These are phyloP conservation scores for Crithidia thermophila DNA, from an alignment of 208 protist genomes.

Conservation along the genomic window DNA sequence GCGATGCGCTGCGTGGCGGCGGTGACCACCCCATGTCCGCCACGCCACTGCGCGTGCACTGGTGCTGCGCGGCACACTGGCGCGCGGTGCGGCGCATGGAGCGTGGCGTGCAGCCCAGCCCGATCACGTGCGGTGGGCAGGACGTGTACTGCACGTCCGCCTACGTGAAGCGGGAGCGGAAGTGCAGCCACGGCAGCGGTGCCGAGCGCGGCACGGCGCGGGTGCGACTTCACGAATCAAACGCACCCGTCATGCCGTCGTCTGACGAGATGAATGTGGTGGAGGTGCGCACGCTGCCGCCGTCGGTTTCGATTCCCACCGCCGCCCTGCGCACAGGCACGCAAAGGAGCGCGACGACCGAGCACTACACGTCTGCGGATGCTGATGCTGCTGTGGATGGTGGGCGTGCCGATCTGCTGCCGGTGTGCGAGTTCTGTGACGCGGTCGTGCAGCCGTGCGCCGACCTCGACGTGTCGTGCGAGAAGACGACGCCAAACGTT, in stretches of 20 bases:
- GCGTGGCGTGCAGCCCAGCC: conserved; percentile 7
- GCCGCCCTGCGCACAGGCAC: neutral
- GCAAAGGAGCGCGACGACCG: neutral
- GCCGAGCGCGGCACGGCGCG: neutral
- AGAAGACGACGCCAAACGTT: neutral
- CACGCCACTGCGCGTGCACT: conserved; percentile 3
- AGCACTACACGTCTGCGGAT: neutral
- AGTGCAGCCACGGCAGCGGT: neutral
- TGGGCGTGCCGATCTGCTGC: neutral
- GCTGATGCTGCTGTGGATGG: neutral
- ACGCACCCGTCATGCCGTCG: neutral
- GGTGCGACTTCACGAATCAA: neutral
- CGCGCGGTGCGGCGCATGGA: conserved; percentile 9
- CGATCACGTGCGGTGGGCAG: neutral
- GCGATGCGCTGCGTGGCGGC: too few relatives aligned
- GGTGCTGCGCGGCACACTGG: conserved; percentile 15
- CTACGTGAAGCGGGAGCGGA: neutral
- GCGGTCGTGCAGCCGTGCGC: neutral
- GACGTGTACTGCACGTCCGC: conserved; percentile 9
- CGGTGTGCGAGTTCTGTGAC: conserved; percentile 6
- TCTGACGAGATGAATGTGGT: neutral
- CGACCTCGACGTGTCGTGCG: neutral
- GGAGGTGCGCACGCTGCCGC: neutral
- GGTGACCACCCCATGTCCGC: neutral
- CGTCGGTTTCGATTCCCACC: neutral